Conservation (phyloP, 305 asterid genomes). For the Fraxinus ornus region DNA sequence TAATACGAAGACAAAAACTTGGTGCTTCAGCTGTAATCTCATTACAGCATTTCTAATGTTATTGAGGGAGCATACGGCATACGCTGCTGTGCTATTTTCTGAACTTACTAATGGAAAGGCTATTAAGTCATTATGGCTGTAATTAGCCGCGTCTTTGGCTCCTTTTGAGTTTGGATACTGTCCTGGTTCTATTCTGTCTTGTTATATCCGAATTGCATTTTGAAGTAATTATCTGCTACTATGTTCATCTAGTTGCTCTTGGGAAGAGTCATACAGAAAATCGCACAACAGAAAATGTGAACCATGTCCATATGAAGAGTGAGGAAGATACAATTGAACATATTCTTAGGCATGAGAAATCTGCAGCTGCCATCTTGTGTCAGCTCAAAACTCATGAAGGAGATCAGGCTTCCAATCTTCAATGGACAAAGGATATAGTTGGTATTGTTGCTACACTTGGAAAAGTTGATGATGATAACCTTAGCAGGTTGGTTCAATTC, state of each 20-base stretch:
- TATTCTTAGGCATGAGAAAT: constrained; percentile 49
- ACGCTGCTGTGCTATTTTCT: constrained; percentile 1
- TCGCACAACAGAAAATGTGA: constrained; percentile 32
- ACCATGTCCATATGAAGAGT: constrained; percentile 23
- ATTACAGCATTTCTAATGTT: not conserved
- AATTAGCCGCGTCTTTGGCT: not conserved
- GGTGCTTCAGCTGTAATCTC: not conserved
- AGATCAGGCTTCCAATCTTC: constrained; percentile 38
- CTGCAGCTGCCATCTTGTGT: constrained; percentile 63
- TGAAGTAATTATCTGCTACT: constrained; percentile 1
- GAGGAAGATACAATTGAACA: constrained; percentile 46
- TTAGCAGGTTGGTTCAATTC: constrained; percentile 62
- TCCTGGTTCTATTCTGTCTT: not conserved
- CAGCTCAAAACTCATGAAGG: constrained; percentile 41
- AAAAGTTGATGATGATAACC: constrained; percentile 55
- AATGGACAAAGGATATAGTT: constrained; percentile 54
- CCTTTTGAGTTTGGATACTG: constrained; percentile 7
- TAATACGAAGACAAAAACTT: not conserved
- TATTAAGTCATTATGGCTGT: not conserved
- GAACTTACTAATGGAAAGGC: constrained; percentile 2
- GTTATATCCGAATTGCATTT: not conserved
- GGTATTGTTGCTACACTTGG: constrained; percentile 83
- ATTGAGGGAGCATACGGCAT: not conserved
- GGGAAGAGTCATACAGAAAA: constrained; percentile 46
- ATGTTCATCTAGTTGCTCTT: constrained; percentile 43